A percentile compares a stretch with the other conserved stretches of the same genome.
These are phyloP conservation scores for Raffaelea albimanens DNA, from an alignment of 2,329 filamentous ascomycete species.

Conservation along the genomic window DNA sequence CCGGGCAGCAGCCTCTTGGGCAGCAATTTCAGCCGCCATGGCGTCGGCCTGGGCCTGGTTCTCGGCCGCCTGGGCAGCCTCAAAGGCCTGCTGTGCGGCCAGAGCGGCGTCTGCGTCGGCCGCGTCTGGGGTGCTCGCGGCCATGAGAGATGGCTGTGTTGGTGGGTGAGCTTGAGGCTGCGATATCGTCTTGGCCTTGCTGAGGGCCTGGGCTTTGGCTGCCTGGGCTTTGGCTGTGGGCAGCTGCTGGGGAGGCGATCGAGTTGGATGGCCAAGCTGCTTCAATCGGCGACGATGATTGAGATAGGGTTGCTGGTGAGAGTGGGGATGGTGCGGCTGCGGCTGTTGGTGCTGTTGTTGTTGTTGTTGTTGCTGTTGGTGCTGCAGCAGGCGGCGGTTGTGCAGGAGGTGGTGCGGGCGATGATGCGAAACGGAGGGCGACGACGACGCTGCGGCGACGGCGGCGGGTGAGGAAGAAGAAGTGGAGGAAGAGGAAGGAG, in stretches of 20 bases:
- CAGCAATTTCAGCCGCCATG: conserved; percentile 35
- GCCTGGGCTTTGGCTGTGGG: not conserved
- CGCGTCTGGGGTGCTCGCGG: conserved; percentile 1
- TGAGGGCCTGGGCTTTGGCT: too few relatives aligned
- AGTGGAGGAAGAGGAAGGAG: conserved; percentile 4
- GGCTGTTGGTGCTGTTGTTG: not conserved
- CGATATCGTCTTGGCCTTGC: too few relatives aligned
- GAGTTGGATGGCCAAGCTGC: not conserved
- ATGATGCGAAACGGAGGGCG: conserved; percentile 1
- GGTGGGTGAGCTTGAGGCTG: conserved; percentile 1
- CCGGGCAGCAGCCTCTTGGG: conserved; percentile 51
- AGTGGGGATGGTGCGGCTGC: not conserved
- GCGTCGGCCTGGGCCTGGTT: conserved; percentile 6
- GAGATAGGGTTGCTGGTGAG: too few relatives aligned
- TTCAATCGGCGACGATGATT: too few relatives aligned
- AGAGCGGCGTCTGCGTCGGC: conserved; percentile 2
- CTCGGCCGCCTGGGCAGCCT: conserved; percentile 4
- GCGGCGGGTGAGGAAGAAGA: not conserved
- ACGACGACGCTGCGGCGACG: not conserved
- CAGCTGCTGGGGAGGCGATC: not conserved
- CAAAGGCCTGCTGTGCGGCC: conserved; percentile 4
- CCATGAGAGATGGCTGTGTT: conserved; percentile 1
- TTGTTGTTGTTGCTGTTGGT: not conserved
- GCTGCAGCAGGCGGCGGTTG: conserved; percentile 4
- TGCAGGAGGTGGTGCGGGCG: not conserved